Base-by-base conservation (phyloP, 345 rosid genomes). In the Populus ilicifolia region DNA sequence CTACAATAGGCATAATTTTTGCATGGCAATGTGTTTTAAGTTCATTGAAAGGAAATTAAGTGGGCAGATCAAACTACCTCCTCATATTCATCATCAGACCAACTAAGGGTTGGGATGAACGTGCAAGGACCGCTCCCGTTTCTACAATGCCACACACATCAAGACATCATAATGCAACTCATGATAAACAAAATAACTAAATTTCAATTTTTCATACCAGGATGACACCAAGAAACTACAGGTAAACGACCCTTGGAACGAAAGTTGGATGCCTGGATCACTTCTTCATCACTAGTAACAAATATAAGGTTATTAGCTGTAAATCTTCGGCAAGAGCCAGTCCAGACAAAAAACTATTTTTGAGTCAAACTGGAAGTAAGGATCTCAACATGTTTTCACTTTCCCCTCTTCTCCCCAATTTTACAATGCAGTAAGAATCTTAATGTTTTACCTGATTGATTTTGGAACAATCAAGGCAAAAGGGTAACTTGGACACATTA, bases 31-130 rank as follows among this genome's bases (percentile, higher is more conserved):
- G 30, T 23, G 23, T 54, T 46, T 62, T 43, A 33, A 59, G 64
- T 38, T 39, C 36, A 35, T 33, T 43, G 16, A 16, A 52, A 8
- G 66, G 11, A 21, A 29, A 50, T 35, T 56, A 67, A 65, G 48
- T 50, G 69, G 66, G 52, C 74, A 80, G 50, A 82, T 81, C 64
- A 59, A 77, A 43, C 41, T 89, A 94, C 98, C 97, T 96, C 81
- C 99, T 90, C 91, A 90, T 87, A 83, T 94, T 96, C 98, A 93
- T 93, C 97, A 96, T 92, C 50, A 94, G 89, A 80, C 99, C 99
- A 80, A 92, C 99, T 69, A 94, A 84, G 75, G 98, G 98, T 80
- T 93, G 99, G 73, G 99, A 94, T 68, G 99, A 96, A 69, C 99
- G 98, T 74, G 99, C 99, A 81, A 96, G 93, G 79, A 91, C 99